Percentiles rank a stretch among this genome's conserved stretches.
Evolutionary conservation across 495 filamentous ascomycete species (phyloP).

Genomic region (Sordaria brevicollis): DNA sequence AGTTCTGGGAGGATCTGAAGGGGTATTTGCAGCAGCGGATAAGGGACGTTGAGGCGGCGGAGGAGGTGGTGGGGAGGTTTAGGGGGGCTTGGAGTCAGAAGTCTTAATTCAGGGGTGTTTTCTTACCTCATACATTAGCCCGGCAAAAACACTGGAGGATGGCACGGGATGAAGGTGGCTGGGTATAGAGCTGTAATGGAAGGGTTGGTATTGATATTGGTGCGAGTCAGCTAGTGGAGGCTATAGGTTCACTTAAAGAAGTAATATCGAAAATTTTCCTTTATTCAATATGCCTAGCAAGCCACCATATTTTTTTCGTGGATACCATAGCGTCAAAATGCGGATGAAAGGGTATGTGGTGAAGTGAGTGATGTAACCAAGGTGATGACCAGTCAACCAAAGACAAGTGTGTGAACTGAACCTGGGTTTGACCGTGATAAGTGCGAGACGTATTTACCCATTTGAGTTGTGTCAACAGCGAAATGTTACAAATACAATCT

Average conservation of each 20-base stretch:
- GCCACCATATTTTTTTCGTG: neutral
- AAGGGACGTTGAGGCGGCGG: slow-evolving; percentile 58
- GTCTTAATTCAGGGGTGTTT: neutral
- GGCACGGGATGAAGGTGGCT: neutral
- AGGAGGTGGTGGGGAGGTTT: slow-evolving; percentile 54
- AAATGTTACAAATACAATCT: no score
- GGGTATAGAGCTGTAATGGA: neutral
- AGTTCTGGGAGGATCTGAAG: slow-evolving; percentile 83
- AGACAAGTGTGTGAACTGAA: no score
- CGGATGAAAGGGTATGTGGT: no score
- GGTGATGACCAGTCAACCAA: no score
- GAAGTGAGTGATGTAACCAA: no score
- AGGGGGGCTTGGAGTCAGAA: slow-evolving; percentile 51
- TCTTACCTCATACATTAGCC: no score
- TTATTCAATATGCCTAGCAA: neutral
- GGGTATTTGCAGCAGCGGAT: slow-evolving; percentile 71
- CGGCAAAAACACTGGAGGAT: no score
- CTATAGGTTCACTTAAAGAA: neutral
- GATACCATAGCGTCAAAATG: no score
- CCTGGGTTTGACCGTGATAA: no score
- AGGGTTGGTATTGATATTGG: neutral
- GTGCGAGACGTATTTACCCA: no score
- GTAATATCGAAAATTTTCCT: neutral
- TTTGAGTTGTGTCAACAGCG: no score
- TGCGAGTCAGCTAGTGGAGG: neutral